phyloP scores from a whole-genome alignment of 176 grass and related monocot species.

The Oryza punctata region DNA sequence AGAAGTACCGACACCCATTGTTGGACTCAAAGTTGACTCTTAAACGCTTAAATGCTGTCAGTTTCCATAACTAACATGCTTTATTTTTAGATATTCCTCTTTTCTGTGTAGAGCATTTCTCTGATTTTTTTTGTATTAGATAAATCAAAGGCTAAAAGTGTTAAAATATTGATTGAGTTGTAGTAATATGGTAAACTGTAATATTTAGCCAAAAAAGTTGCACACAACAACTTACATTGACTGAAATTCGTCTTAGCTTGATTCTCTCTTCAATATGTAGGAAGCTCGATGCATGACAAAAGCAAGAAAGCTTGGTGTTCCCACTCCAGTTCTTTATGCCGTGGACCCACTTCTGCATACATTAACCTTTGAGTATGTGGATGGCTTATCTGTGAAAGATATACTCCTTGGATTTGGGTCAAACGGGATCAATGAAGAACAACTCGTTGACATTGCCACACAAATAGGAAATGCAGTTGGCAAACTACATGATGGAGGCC shows the following conservation, averaged over 20 bases:
- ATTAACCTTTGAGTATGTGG: constrained; percentile 83
- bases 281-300: constrained; percentile 98
- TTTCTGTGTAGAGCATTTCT: neutral
- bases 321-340: constrained; percentile 88
- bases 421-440: constrained; percentile 67
- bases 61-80: constrained; percentile 26
- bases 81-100: constrained; percentile 7
- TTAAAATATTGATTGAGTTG: constrained; percentile 30
- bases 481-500: constrained; percentile 90
- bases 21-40: constrained; percentile 83
- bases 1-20: constrained; percentile 83
- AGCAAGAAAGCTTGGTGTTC: constrained; percentile 87
- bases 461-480: constrained; percentile 89
- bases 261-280: constrained; percentile 39
- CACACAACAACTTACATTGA: neutral
- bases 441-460: constrained; percentile 61
- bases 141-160: neutral
- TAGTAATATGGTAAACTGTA: constrained; percentile 23
- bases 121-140: neutral
- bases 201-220: neutral
- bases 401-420: constrained; percentile 85
- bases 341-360: constrained; percentile 75
- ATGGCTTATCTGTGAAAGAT: constrained; percentile 83
- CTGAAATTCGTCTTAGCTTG: neutral
- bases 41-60: constrained; percentile 82